A percentile compares a stretch with the other conserved stretches of the same genome.
phyloP scores from a whole-genome alignment of 495 filamentous ascomycete species.

The Penicillium antarcticum region DNA sequence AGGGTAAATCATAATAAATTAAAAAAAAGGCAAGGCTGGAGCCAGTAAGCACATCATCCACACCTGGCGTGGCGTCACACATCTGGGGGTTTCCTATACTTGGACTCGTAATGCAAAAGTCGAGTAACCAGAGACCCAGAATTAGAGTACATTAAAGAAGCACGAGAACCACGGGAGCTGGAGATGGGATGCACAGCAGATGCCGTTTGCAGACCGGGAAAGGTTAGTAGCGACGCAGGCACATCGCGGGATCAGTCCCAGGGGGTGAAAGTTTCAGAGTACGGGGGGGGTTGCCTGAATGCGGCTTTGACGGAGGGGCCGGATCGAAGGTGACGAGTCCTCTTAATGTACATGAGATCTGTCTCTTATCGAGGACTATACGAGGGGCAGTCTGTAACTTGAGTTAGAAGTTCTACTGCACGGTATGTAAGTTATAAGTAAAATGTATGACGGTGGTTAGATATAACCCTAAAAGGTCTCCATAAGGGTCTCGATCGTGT shows the following conservation, averaged over 20 bases:
- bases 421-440: too few relatives aligned
- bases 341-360: neutral
- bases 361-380: slow-evolving; percentile 2
- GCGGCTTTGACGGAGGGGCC: slow-evolving; percentile 4
- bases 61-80: slow-evolving; percentile 4
- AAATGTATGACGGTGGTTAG: slow-evolving; percentile 14
- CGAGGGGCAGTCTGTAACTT: too few relatives aligned
- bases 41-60: slow-evolving; percentile 4
- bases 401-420: too few relatives aligned
- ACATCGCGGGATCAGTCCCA: slow-evolving; percentile 4
- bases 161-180: neutral
- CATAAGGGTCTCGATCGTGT: slow-evolving; percentile 9
- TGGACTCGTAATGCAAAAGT: neutral
- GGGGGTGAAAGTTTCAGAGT: slow-evolving; percentile 3
- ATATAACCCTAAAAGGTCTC: neutral
- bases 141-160: slow-evolving; percentile 1
- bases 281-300: slow-evolving; percentile 1
- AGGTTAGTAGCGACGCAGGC: slow-evolving; percentile 5
- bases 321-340: slow-evolving; percentile 3
- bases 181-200: neutral
- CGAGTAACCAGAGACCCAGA: neutral
- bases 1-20: too few relatives aligned
- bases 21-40: neutral
- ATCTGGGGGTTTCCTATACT: neutral
- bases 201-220: slow-evolving; percentile 2